phyloP scores from a whole-genome alignment of 2,329 filamentous ascomycete genomes.

The Lachnellula willkommii region DNA sequence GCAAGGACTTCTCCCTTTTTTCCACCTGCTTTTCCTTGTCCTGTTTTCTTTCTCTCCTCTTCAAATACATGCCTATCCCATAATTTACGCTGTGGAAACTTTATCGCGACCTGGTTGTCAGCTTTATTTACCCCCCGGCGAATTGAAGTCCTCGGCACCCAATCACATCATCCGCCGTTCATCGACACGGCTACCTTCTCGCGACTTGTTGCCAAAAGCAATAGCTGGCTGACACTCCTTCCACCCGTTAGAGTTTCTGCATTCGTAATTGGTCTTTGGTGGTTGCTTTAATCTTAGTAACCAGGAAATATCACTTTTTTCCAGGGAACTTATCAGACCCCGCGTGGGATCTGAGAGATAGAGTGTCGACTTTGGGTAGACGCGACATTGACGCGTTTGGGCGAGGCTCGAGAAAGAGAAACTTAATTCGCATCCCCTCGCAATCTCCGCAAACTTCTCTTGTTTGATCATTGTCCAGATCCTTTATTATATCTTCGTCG shows the following conservation, averaged over 20 bases:
- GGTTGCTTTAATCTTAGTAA: constrained; percentile 13
- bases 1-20: not conserved
- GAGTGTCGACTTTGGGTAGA: constrained; percentile 1
- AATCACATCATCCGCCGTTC: constrained; percentile 10
- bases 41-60: not conserved
- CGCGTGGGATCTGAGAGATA: constrained; percentile 1
- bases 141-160: constrained; percentile 7
- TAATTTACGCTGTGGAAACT: not conserved
- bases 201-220: constrained; percentile 8
- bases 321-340: constrained; percentile 14
- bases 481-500: not conserved
- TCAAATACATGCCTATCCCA: not conserved
- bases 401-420: not conserved
- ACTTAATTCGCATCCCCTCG: not conserved
- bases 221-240: constrained; percentile 1
- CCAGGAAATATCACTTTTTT: constrained; percentile 8
- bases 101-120: constrained; percentile 3
- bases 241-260: constrained; percentile 1
- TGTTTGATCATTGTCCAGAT: not conserved
- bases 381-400: constrained; percentile 14
- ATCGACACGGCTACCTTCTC: constrained; percentile 14
- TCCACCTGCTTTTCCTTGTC: not conserved
- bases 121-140: not conserved
- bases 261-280: constrained; percentile 7
- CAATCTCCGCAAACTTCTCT: constrained; percentile 3